Percentiles rank a stretch among this genome's conserved stretches.
These are phyloP conservation scores for Sabuloglossum arenarium DNA, from an alignment of 495 filamentous ascomycete species.

Conservation along the genomic window DNA sequence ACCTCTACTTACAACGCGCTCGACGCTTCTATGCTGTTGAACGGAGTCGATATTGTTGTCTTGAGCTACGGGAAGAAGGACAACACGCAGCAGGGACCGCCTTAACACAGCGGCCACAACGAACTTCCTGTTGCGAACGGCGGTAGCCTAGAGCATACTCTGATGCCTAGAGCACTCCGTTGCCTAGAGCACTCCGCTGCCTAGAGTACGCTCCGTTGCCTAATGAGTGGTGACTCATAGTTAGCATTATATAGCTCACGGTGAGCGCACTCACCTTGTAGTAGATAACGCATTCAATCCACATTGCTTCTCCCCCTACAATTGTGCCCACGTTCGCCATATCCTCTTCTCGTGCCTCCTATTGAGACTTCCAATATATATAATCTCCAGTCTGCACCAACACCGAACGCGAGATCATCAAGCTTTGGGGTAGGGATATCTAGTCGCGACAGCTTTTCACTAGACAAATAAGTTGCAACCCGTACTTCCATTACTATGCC, in stretches of 20 bases:
- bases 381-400: background rate
- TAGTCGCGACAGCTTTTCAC: background rate
- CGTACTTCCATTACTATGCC: conserved; percentile 4
- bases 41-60: no score
- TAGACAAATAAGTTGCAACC: background rate
- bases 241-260: background rate
- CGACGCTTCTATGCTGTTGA: no score
- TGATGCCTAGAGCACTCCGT: no score
- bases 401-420: background rate
- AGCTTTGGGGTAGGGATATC: background rate
- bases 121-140: no score
- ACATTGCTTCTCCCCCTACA: background rate
- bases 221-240: background rate
- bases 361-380: no score
- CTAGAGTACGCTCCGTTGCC: background rate
- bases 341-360: background rate
- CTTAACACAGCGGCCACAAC: no score
- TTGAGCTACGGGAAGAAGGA: no score
- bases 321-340: background rate
- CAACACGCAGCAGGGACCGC: no score
- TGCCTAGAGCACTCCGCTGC: no score
- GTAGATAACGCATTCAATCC: background rate
- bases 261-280: background rate
- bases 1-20: no score
- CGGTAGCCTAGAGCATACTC: no score